These are phyloP conservation scores for Lentinula sp. DNA, from an alignment of 768 basidiomycete species.

Conservation along the genomic window DNA sequence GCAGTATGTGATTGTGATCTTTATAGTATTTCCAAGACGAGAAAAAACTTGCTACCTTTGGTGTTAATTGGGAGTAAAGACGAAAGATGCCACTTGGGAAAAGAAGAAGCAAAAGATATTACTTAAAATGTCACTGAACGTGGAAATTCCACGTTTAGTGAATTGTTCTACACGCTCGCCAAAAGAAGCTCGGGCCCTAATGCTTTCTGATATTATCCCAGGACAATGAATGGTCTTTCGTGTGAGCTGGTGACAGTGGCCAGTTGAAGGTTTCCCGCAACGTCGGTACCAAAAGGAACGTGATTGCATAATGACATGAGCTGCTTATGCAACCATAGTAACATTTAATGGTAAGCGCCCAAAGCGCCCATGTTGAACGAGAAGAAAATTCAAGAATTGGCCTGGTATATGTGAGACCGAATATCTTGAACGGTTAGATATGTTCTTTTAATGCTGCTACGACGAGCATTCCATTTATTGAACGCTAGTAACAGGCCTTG, in stretches of 20 bases:
- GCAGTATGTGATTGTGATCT: not conserved
- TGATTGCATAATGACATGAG: not conserved
- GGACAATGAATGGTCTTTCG: not conserved
- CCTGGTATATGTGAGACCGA: no score
- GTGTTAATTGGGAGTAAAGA: not conserved
- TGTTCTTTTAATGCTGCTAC: no score
- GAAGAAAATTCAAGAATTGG: no score
- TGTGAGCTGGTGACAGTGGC: not conserved
- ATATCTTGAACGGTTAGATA: no score
- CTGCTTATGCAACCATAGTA: not conserved
- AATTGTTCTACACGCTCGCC: not conserved
- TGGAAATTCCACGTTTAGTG: not conserved
- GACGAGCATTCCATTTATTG: not conserved
- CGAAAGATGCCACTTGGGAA: not conserved
- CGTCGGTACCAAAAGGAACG: not conserved
- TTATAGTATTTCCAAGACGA: not conserved
- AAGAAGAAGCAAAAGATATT: not conserved
- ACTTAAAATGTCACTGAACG: not conserved
- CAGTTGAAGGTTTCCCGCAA: not conserved
- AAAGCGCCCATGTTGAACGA: not conserved
- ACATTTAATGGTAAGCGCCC: no score
- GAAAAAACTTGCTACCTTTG: not conserved
- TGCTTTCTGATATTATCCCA: not conserved
- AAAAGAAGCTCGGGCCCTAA: not conserved
- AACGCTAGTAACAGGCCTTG: not conserved